Base-by-base conservation (phyloP, 306 rosid genomes). In the Cucumis cinereus region DNA sequence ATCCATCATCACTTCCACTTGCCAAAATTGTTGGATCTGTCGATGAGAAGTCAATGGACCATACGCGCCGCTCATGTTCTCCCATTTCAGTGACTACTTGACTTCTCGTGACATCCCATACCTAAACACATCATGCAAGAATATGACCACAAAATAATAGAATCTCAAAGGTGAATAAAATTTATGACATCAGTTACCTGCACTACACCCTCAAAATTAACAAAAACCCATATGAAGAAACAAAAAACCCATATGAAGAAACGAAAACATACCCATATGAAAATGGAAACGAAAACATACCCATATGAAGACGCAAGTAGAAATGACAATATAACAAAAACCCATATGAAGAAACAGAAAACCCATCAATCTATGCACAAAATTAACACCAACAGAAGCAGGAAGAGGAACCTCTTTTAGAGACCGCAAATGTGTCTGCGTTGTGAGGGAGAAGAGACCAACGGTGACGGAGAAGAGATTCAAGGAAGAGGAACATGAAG, bases 21-120 rank as follows among this genome's bases (percentile, higher is more conserved):
- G 97, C 98, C 79, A 95, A 81, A 88, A 95, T 81, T 75, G 99
- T 95, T 26, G 99, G 99, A 77, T 95, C 93, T 43, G 92, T 97
- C 43, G 96, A 87, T 53, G 99, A 92, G 79, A 84, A 92, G 87
- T 95, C 99, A 23, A 95, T 88, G 38, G 98, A 92, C 99, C 99
- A 95, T 77, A 92, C 96, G 28, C 98, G 97, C 81, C 82, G 86
- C 77, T 92, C 98, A 14, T 95, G 99, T 85, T 92, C 99, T 89
- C 86, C 85, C 99, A 90, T 92, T 77, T 92, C 93, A 60, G 83
- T 89, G 64, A 92, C 82, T 71, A 87, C 77, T 92, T 95, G 99
- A 78, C 97, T 89, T 85, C 99, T 86, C 38, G 97, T 82, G 66
- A 88, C 98, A 67, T 95, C 99, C 99, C 99, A 95, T 77, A 95